phyloP scores from a whole-genome alignment of 208 protist genomes.

The Leishmania mexicana region DNA sequence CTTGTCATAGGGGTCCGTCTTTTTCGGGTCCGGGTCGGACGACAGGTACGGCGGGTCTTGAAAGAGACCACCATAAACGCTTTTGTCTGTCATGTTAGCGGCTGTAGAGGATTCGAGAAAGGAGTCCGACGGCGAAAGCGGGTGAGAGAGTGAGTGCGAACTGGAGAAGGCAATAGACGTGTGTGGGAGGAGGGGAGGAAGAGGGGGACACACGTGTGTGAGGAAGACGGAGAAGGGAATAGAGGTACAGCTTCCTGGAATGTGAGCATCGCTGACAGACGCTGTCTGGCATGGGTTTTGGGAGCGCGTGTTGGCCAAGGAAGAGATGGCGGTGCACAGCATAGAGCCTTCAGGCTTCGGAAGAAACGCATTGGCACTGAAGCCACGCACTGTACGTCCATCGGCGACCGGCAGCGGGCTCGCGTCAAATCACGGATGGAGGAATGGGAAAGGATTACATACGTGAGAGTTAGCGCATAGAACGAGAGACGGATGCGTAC shows the following conservation, averaged over 20 bases:
- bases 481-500: not conserved
- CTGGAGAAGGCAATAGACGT: not conserved
- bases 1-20: constrained; percentile 86
- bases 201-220: not conserved
- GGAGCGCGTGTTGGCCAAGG: not conserved
- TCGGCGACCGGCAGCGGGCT: not conserved
- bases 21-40: constrained; percentile 62
- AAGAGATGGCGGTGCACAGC: not conserved
- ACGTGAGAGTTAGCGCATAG: not conserved
- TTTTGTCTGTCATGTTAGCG: constrained; percentile 66
- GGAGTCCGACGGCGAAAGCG: not conserved
- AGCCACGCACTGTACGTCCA: not conserved
- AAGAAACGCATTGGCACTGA: not conserved
- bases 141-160: too few species aligned
- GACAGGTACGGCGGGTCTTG: constrained; percentile 80
- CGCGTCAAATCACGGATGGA: not conserved
- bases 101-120: not conserved
- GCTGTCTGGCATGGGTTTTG: not conserved
- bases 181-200: not conserved
- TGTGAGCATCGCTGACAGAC: not conserved
- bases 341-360: not conserved
- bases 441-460: not conserved
- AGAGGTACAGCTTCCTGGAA: not conserved
- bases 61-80: constrained; percentile 87
- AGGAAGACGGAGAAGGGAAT: not conserved